Percentiles rank a stretch among this genome's conserved stretches.
These are phyloP conservation scores for Batkoa obscura DNA, from an alignment of 371 early-diverging fungal genomes.

Conservation along the genomic window DNA sequence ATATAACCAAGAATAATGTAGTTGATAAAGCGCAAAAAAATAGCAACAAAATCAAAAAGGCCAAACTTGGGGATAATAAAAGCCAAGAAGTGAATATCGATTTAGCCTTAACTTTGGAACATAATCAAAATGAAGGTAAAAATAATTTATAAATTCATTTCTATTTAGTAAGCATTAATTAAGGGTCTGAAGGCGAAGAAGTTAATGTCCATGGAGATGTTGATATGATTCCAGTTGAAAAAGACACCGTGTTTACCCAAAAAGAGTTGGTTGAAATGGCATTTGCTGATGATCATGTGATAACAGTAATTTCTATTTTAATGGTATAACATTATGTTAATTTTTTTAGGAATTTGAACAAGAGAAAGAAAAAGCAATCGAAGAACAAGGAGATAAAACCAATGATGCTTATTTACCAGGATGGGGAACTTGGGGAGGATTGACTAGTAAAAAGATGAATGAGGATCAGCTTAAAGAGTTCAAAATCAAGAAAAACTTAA, in stretches of 20 bases:
- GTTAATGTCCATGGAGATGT: conserved; percentile 15
- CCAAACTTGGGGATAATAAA: conserved; percentile 17
- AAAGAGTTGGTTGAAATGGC: conserved; percentile 78
- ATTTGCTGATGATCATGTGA: conserved; percentile 81
- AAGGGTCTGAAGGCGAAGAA: conserved; percentile 12
- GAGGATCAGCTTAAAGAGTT: neutral
- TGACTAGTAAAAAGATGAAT: conserved; percentile 25
- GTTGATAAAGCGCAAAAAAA: conserved; percentile 28
- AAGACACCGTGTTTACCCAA: conserved; percentile 40
- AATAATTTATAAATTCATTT: neutral
- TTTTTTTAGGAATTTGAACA: conserved; percentile 54
- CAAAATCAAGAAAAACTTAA: conserved; percentile 35
- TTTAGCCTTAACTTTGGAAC: conserved; percentile 14
- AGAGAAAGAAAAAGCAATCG: conserved; percentile 50
- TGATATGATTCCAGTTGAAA: conserved; percentile 26
- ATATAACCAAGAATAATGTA: conserved; percentile 25
- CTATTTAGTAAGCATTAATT: neutral
- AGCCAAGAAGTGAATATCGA: conserved; percentile 27
- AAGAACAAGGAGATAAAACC: conserved; percentile 52
- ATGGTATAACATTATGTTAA: neutral
- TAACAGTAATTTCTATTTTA: conserved; percentile 13
- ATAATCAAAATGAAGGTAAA: conserved; percentile 9
- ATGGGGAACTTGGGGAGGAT: conserved; percentile 83
- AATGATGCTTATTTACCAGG: conserved; percentile 78
- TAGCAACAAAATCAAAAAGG: conserved; percentile 22